phyloP scores from a whole-genome alignment of 2,329 filamentous ascomycete species.

The Boeremia exigua region DNA sequence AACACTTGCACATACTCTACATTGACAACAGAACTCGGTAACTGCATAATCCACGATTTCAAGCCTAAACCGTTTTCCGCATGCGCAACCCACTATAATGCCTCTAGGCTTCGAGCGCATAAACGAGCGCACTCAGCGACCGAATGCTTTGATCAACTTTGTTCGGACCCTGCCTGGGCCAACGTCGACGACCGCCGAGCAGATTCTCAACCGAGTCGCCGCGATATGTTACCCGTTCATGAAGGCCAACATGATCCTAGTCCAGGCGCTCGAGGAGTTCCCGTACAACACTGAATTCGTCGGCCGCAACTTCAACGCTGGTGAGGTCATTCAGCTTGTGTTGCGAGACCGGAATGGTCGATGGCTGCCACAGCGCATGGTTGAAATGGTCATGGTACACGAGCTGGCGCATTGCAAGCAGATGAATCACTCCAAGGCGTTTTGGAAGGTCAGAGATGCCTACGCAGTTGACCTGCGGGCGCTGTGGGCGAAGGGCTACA shows the following conservation, averaged over 20 bases:
- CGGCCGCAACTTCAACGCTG: constrained; percentile 88
- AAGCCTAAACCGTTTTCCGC: neutral
- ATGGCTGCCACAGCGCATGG: constrained; percentile 83
- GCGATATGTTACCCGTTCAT: constrained; percentile 76
- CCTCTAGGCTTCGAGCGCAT: constrained; percentile 79
- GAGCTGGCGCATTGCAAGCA: constrained; percentile 87
- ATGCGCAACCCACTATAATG: constrained; percentile 58
- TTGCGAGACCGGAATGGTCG: constrained; percentile 68
- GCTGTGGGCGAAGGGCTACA: constrained; percentile 74
- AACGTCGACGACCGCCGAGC: constrained; percentile 35
- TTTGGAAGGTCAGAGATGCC: constrained; percentile 79
- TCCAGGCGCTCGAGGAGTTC: constrained; percentile 75
- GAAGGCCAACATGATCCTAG: constrained; percentile 54
- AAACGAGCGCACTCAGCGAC: constrained; percentile 75
- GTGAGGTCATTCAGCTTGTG: constrained; percentile 85
- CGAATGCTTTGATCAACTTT: constrained; percentile 81
- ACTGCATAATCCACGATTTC: neutral
- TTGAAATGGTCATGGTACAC: constrained; percentile 97
- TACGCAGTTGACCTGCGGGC: constrained; percentile 74
- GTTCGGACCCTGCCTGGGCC: constrained; percentile 77
- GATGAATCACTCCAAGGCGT: constrained; percentile 85
- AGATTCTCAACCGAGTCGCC: constrained; percentile 48
- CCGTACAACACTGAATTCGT: constrained; percentile 82
- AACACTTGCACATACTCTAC: no score
- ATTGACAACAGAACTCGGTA: neutral